These are phyloP conservation scores for Cystobasidium ongulense DNA, from an alignment of 768 basidiomycete species.

Conservation along the genomic window DNA sequence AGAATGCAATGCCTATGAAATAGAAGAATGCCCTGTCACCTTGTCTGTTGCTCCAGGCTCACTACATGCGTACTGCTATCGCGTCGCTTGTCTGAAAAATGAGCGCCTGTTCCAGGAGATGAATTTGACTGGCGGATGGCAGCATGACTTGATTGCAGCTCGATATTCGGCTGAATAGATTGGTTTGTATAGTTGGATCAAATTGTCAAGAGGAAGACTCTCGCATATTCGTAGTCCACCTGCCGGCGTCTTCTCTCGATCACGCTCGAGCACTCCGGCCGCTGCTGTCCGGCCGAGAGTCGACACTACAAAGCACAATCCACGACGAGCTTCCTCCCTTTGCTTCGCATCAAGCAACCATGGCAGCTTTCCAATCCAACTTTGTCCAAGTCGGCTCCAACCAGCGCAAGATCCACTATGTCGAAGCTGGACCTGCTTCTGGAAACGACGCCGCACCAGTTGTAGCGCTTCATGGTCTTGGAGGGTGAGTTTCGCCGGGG, in stretches of 20 bases:
- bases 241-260: not conserved
- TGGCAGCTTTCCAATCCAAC: constrained; percentile 6
- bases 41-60: no score
- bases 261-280: not conserved
- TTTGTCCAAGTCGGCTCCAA: not conserved
- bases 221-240: not conserved
- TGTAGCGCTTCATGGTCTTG: constrained; percentile 11
- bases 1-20: not conserved
- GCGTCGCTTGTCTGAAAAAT: no score
- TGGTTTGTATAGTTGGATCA: no score
- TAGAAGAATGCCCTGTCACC: no score
- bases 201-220: not conserved
- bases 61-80: no score
- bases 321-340: not conserved
- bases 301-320: no score
- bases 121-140: no score
- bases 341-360: not conserved
- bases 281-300: no score
- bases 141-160: no score
- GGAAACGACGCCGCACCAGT: not conserved
- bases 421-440: constrained; percentile 5
- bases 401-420: constrained; percentile 13
- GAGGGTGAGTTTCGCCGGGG: constrained; percentile 2
- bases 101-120: no score
- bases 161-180: no score